These are phyloP conservation scores for Mortierella sp. DNA, from an alignment of 371 early-diverging fungal species.

Conservation along the genomic window DNA sequence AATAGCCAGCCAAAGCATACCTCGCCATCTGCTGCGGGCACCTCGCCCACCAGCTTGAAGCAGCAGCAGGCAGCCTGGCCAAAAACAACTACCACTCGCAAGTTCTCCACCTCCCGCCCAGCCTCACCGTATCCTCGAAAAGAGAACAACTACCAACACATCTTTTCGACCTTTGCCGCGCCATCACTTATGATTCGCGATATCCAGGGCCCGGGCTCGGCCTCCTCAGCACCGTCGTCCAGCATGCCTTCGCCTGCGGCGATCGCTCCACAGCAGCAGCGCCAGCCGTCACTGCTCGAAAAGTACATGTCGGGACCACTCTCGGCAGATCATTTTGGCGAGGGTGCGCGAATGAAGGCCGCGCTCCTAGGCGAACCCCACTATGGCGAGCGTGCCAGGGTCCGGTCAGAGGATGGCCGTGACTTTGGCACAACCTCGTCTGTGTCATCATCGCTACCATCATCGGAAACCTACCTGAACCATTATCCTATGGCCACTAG, in stretches of 20 bases:
- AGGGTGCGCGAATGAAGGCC: constrained; percentile 27
- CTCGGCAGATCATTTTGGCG: constrained; percentile 35
- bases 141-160: constrained; percentile 39
- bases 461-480: constrained; percentile 10
- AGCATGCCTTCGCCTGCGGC: constrained; percentile 12
- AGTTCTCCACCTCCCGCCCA: constrained; percentile 34
- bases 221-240: constrained; percentile 21
- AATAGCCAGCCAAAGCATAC: constrained; percentile 13
- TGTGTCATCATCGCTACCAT: constrained; percentile 24
- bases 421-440: constrained; percentile 15
- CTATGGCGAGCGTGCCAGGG: constrained; percentile 20
- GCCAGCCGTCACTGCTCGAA: constrained; percentile 17
- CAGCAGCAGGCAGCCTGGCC: constrained; percentile 45
- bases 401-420: constrained; percentile 37
- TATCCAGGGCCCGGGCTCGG: constrained; percentile 21
- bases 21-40: not conserved
- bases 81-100: constrained; percentile 39
- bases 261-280: constrained; percentile 26
- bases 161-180: constrained; percentile 27
- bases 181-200: constrained; percentile 49
- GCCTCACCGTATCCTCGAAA: constrained; percentile 44
- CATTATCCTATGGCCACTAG: constrained; percentile 11
- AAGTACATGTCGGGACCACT: constrained; percentile 34
- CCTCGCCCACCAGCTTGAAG: constrained; percentile 23
- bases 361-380: constrained; percentile 15